Conservation (phyloP, 2,329 filamentous ascomycete genomes). For the Aaosphaeria arxii region DNA sequence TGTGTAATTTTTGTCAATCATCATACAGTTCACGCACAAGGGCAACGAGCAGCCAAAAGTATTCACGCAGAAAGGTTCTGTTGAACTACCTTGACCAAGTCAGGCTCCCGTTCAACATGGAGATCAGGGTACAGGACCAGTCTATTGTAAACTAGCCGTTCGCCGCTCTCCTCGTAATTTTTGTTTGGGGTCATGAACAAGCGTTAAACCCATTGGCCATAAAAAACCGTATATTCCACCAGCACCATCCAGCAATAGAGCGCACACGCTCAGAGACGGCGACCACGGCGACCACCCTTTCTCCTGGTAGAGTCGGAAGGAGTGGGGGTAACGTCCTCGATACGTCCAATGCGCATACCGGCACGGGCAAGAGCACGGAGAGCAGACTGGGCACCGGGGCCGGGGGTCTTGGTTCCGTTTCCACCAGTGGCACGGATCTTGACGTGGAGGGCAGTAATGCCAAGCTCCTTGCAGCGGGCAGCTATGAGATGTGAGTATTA, state of each 20-base stretch:
- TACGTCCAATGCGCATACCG: conserved; percentile 99
- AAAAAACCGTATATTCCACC: conserved; percentile 23
- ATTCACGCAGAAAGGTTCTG: conserved; percentile 34
- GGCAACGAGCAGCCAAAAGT: neutral
- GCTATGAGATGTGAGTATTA: conserved; percentile 44
- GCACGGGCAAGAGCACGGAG: conserved; percentile 98
- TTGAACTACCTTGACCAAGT: conserved; percentile 35
- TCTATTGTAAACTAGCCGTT: conserved; percentile 6
- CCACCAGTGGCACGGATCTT: conserved; percentile 99
- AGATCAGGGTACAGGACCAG: conserved; percentile 26
- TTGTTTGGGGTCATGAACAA: conserved; percentile 28
- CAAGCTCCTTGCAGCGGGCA: conserved; percentile 80
- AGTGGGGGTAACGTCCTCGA: conserved; percentile 99
- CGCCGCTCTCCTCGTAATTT: conserved; percentile 40
- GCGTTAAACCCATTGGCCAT: neutral
- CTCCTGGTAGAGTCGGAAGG: conserved; percentile 98
- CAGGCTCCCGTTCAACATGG: conserved; percentile 37
- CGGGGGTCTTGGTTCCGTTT: conserved; percentile 99
- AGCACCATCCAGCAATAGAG: conserved; percentile 31
- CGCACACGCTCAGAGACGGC: conserved; percentile 80
- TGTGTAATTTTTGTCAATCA: neutral
- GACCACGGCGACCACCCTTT: conserved; percentile 99
- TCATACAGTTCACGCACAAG: neutral
- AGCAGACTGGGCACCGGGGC: conserved; percentile 97
- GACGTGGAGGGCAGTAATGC: conserved; percentile 97